These are phyloP conservation scores for Porodaedalea pini DNA, from an alignment of 1,284 basidiomycete genomes.

Conservation along the genomic window DNA sequence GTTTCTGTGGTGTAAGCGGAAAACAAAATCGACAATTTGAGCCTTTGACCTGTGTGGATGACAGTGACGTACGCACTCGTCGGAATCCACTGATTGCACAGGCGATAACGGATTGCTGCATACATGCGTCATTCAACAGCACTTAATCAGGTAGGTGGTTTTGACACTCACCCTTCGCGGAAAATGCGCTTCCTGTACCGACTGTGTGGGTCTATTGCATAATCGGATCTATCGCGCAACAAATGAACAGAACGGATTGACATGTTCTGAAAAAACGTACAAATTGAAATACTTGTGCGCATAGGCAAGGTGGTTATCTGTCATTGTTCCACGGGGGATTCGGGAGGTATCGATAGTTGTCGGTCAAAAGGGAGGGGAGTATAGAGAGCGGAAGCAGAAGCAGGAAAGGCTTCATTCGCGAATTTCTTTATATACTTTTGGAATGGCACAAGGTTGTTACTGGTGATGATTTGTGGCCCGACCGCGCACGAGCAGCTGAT, in stretches of 20 bases:
- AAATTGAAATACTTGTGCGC: conserved; percentile 1
- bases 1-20: neutral
- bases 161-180: neutral
- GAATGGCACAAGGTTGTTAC: neutral
- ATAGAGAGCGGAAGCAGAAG: conserved; percentile 2
- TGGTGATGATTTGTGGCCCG: neutral
- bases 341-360: neutral
- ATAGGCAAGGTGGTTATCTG: neutral
- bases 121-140: neutral
- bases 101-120: neutral
- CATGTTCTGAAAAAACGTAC: neutral
- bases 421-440: neutral
- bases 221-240: conserved; percentile 1
- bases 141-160: neutral
- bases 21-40: neutral
- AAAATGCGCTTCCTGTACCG: conserved; percentile 7
- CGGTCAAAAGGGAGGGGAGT: neutral
- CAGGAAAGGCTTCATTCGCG: neutral
- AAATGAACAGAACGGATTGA: neutral
- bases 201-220: conserved; percentile 7
- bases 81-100: too few species aligned
- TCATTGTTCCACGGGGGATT: neutral
- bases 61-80: conserved; percentile 4
- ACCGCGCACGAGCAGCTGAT: conserved; percentile 5
- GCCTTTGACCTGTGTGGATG: neutral